These are phyloP conservation scores for Leishmania aethiopica DNA, from an alignment of 208 protist species.

Conservation along the genomic window DNA sequence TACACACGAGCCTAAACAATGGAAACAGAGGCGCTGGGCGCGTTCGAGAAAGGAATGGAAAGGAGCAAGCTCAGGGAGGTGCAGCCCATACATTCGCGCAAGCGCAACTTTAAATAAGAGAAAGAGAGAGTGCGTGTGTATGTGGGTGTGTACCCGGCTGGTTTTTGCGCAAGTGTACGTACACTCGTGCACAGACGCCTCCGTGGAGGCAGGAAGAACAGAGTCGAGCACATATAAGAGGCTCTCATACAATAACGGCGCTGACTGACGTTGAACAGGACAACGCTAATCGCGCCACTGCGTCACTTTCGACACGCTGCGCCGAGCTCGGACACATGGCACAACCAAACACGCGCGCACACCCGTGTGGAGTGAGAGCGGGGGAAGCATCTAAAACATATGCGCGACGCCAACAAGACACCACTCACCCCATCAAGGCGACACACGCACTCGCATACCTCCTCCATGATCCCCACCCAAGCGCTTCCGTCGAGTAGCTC, in stretches of 20 bases:
- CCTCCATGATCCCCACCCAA: background rate
- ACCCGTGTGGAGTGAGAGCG: background rate
- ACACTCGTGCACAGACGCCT: background rate
- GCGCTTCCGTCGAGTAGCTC: background rate
- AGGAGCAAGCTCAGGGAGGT: background rate
- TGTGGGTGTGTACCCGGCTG: background rate
- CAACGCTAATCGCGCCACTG: constrained; percentile 10
- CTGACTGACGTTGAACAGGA: background rate
- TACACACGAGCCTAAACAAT: background rate
- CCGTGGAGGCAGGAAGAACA: background rate
- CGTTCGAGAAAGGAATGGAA: background rate
- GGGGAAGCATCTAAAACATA: constrained; percentile 5
- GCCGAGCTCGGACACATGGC: background rate
- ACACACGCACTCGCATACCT: background rate
- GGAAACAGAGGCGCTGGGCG: background rate
- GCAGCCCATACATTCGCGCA: background rate
- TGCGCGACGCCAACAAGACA: background rate
- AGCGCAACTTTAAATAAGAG: background rate
- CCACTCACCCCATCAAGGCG: background rate
- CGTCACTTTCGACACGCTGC: background rate
- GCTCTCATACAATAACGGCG: background rate
- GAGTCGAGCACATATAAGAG: background rate
- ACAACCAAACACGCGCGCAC: background rate
- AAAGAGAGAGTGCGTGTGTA: background rate
- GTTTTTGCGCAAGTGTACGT: background rate